Evolutionary conservation across 305 asterid genomes (phyloP).

Genomic region (Solanum hybrid): DNA sequence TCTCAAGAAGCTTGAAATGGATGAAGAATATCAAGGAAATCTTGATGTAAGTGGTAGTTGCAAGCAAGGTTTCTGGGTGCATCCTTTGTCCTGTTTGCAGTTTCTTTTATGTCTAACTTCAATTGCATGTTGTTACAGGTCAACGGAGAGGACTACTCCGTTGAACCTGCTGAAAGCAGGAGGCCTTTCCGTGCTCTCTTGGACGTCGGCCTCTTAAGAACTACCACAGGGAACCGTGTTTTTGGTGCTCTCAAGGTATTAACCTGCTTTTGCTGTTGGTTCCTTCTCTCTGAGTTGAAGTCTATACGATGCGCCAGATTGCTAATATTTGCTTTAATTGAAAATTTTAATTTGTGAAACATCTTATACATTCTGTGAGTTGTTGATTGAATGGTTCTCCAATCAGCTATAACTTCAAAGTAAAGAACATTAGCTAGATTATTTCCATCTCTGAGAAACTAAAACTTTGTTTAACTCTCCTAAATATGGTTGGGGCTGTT

Average conservation of each 20-base stretch:
- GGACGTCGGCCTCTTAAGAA: slow-evolving; percentile 77
- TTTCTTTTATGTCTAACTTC: not conserved
- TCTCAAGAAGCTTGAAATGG: slow-evolving; percentile 73
- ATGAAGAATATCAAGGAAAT: slow-evolving; percentile 75
- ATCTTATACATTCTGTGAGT: not conserved
- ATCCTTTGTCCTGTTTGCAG: not conserved
- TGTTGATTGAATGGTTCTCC: not conserved
- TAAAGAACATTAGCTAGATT: not conserved
- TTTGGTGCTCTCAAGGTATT: slow-evolving; percentile 54
- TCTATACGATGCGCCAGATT: not conserved
- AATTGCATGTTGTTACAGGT: slow-evolving; percentile 33
- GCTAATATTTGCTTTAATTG: not conserved
- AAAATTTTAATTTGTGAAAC: not conserved
- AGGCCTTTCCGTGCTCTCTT: slow-evolving; percentile 97
- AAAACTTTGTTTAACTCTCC: not conserved
- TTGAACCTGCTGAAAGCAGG: slow-evolving; percentile 79
- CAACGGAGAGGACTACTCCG: slow-evolving; percentile 84
- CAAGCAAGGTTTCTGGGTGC: not conserved
- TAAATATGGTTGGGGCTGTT: not conserved
- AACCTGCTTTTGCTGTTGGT: not conserved
- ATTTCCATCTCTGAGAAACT: not conserved
- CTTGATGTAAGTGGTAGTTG: slow-evolving; percentile 48
- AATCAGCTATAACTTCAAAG: not conserved
- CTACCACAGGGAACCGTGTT: slow-evolving; percentile 89
- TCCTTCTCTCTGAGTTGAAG: not conserved